These are phyloP conservation scores for Darksidea phi DNA, from an alignment of 495 filamentous ascomycete species.

Conservation along the genomic window DNA sequence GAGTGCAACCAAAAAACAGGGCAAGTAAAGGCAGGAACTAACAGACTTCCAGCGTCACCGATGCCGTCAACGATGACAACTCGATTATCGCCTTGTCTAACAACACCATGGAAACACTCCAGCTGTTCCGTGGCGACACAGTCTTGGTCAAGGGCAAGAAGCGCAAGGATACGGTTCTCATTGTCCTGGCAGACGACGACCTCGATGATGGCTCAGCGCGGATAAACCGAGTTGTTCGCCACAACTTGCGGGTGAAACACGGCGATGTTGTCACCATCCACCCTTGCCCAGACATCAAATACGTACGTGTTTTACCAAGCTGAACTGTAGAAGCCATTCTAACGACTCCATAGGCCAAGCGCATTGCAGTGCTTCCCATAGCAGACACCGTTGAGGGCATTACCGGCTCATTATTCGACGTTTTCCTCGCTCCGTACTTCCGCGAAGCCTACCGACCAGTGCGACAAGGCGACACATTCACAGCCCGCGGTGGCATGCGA, in stretches of 20 bases:
- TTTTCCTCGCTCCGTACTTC: constrained; percentile 99
- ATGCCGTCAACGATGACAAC: constrained; percentile 98
- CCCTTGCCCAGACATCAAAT: constrained; percentile 99
- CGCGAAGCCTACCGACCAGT: constrained; percentile 97
- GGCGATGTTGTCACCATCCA: constrained; percentile 96
- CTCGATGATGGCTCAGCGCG: constrained; percentile 94
- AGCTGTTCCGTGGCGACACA: constrained; percentile 97
- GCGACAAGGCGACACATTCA: constrained; percentile 94
- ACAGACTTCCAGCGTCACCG: constrained; percentile 71
- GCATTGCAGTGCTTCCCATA: constrained; percentile 96
- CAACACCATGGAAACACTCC: constrained; percentile 97
- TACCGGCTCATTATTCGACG: constrained; percentile 95
- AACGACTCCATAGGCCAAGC: constrained; percentile 72
- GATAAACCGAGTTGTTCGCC: constrained; percentile 95
- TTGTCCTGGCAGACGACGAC: constrained; percentile 95
- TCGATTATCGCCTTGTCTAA: constrained; percentile 97
- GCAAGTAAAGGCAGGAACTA: background rate
- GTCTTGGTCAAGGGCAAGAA: constrained; percentile 99
- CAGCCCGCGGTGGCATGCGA: constrained; percentile 94
- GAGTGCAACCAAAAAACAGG: constrained; percentile 39
- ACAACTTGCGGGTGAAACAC: constrained; percentile 97
- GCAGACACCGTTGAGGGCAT: constrained; percentile 97
- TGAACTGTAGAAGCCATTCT: constrained; percentile 15
- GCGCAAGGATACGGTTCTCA: constrained; percentile 97
- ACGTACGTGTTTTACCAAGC: constrained; percentile 59